Conservation (phyloP, 2,329 filamentous ascomycete genomes). For the Proliferodiscus dingleyae region DNA sequence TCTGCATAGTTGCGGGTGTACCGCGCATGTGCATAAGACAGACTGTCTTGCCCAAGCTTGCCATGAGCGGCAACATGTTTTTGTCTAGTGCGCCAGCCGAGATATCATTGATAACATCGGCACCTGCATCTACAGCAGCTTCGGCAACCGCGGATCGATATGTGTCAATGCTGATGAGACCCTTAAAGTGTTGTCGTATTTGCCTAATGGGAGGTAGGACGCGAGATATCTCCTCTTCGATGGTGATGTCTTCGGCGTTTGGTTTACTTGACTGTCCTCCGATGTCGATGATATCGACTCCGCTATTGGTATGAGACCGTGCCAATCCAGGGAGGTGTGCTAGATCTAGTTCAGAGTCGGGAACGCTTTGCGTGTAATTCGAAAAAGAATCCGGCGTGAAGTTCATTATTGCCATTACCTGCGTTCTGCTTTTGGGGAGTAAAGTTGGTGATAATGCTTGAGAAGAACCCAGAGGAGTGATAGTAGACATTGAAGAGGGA, state of each 20-base stretch:
- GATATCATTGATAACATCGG: constrained; percentile 92
- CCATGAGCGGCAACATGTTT: constrained; percentile 77
- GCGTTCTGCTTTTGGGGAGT: constrained; percentile 53
- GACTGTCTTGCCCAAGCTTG: constrained; percentile 71
- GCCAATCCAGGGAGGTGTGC: neutral
- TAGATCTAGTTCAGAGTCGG: constrained; percentile 16
- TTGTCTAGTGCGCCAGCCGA: constrained; percentile 76
- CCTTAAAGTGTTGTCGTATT: constrained; percentile 58
- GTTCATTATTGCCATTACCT: constrained; percentile 92
- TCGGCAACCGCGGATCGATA: constrained; percentile 82
- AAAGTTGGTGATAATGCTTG: constrained; percentile 55
- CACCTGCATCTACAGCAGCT: constrained; percentile 70
- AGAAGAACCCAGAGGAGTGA: constrained; percentile 49
- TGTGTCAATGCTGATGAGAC: constrained; percentile 83
- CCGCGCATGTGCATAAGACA: constrained; percentile 73
- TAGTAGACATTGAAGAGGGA: constrained; percentile 48
- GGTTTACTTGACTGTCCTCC: constrained; percentile 93
- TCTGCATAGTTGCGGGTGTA: constrained; percentile 61
- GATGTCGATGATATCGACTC: constrained; percentile 83
- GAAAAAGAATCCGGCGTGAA: constrained; percentile 96
- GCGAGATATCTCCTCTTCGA: constrained; percentile 69
- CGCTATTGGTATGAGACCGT: constrained; percentile 30
- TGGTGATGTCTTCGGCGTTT: constrained; percentile 60
- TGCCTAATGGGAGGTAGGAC: constrained; percentile 74
- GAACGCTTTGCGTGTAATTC: constrained; percentile 67